Evolutionary conservation across 2,329 filamentous ascomycete species (phyloP).

Genomic region (Capronia coronata): DNA sequence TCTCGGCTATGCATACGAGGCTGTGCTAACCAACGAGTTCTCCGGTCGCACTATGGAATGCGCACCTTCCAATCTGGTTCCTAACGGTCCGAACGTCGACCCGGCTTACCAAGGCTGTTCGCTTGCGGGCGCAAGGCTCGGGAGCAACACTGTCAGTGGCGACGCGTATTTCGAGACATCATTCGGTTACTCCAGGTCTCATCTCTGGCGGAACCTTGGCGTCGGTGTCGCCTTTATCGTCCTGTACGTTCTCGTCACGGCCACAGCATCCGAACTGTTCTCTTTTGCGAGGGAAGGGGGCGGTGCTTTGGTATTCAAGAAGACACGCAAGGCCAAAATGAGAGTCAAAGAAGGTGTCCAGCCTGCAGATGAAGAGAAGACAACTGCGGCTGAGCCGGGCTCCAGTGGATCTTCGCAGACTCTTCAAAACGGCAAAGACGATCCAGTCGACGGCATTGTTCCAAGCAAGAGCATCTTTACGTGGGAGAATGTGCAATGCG

Average conservation of each 20-base stretch:
- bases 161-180: constrained; percentile 49
- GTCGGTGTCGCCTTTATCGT: constrained; percentile 71
- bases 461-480: constrained; percentile 71
- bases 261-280: too few species aligned
- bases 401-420: too few species aligned
- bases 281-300: constrained; percentile 76
- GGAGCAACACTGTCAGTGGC: constrained; percentile 49
- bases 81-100: constrained; percentile 42
- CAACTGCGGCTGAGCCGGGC: too few species aligned
- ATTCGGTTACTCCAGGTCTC: constrained; percentile 50
- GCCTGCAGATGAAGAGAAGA: too few species aligned
- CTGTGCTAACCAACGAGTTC: constrained; percentile 65
- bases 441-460: too few species aligned
- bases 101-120: constrained; percentile 53
- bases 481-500: constrained; percentile 79
- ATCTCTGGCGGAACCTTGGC: constrained; percentile 68
- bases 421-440: too few species aligned
- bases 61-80: constrained; percentile 51
- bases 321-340: too few species aligned
- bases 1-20: constrained; percentile 63
- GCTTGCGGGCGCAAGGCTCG: constrained; percentile 51
- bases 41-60: constrained; percentile 52
- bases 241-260: constrained; percentile 68
- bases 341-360: too few species aligned
- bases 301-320: too few species aligned